These are phyloP conservation scores for Triticum timopheevii DNA, from an alignment of 176 grass and related monocot genomes.

Conservation along the genomic window DNA sequence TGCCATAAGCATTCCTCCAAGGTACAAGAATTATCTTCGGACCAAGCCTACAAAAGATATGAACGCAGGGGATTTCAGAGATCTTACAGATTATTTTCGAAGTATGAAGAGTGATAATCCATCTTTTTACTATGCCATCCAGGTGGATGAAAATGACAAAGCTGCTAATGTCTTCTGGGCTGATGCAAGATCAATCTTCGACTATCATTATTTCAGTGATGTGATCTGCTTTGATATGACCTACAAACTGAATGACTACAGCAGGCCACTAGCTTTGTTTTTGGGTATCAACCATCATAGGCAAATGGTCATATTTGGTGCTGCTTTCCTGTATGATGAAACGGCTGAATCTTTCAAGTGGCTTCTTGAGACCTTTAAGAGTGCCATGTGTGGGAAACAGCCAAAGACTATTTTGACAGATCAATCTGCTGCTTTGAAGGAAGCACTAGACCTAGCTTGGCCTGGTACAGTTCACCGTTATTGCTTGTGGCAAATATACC, in stretches of 20 bases:
- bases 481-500: constrained; percentile 87
- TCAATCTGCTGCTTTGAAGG: constrained; percentile 50
- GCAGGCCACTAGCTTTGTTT: constrained; percentile 81
- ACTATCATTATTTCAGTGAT: constrained; percentile 87
- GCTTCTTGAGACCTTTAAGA: constrained; percentile 83
- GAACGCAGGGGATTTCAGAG: constrained; percentile 50
- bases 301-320: constrained; percentile 71
- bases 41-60: constrained; percentile 52
- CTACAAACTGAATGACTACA: constrained; percentile 53
- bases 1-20: constrained; percentile 60
- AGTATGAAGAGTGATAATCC: constrained; percentile 84
- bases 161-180: constrained; percentile 87
- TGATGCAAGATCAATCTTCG: constrained; percentile 70
- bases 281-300: constrained; percentile 88
- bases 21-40: constrained; percentile 83
- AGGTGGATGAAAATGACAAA: constrained; percentile 89
- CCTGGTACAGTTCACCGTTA: constrained; percentile 51
- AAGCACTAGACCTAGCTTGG: constrained; percentile 66
- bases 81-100: constrained; percentile 76
- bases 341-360: constrained; percentile 83
- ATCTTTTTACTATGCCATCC: constrained; percentile 84
- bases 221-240: constrained; percentile 80
- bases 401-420: constrained; percentile 70
- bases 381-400: constrained; percentile 66
- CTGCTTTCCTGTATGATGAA: constrained; percentile 91